A percentile compares a stretch with the other conserved stretches of the same genome.
phyloP scores from a whole-genome alignment of 495 filamentous ascomycete genomes.

The Aspergillus coremiiformis region DNA sequence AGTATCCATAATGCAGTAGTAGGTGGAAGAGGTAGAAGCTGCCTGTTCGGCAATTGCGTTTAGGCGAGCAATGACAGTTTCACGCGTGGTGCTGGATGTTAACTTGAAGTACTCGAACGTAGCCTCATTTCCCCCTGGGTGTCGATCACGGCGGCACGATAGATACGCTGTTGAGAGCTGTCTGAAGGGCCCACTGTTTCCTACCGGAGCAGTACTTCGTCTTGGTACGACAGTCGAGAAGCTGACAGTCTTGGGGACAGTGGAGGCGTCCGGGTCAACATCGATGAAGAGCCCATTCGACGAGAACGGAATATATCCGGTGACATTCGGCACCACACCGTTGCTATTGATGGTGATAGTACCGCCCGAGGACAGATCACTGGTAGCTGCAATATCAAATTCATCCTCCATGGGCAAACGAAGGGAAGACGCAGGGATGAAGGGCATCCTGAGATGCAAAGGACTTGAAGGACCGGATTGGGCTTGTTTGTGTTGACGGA shows the following conservation, averaged over 20 bases:
- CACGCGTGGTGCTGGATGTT: conserved; percentile 33
- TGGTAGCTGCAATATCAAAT: conserved; percentile 51
- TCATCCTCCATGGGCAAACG: conserved; percentile 49
- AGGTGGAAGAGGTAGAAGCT: conserved; percentile 31
- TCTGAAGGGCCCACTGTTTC: conserved; percentile 32
- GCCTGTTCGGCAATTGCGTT: conserved; percentile 46
- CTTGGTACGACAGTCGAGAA: conserved; percentile 43
- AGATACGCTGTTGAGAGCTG: conserved; percentile 45
- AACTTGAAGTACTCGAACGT: conserved; percentile 65
- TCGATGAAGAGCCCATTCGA: conserved; percentile 41
- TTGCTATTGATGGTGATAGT: conserved; percentile 42
- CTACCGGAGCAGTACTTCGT: conserved; percentile 44
- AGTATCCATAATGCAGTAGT: conserved; percentile 48
- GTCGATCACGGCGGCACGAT: too few species aligned
- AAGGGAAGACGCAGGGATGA: conserved; percentile 45
- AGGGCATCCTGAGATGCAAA: conserved; percentile 45
- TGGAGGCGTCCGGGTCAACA: conserved; percentile 46
- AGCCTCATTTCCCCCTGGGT: too few species aligned
- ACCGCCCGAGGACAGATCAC: conserved; percentile 45
- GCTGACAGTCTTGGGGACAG: conserved; percentile 36
- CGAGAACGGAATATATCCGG: conserved; percentile 36
- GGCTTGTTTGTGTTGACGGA: too few species aligned
- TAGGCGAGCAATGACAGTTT: conserved; percentile 45
- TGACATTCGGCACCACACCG: conserved; percentile 44
- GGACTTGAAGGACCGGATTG: too few species aligned